Evolutionary conservation across 2,329 filamentous ascomycete species (phyloP), one percentile per base, ranked within the genome.

Genomic region (Nakataea oryzae): DNA sequence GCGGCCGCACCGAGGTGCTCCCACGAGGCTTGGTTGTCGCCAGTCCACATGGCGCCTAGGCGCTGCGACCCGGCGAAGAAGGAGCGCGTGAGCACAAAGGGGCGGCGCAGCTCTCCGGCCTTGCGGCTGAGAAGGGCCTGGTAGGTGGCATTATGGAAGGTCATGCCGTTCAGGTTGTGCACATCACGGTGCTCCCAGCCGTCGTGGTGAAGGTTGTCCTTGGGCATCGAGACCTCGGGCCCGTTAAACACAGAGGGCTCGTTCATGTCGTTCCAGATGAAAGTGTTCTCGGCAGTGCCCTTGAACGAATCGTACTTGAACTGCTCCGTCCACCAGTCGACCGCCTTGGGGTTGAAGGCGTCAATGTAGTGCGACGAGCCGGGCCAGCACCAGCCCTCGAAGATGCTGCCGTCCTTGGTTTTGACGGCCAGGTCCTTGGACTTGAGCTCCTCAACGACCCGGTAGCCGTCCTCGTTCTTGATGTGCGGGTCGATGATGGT

Each of bases 231-330:
- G 3, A 92, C 96, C 75, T 99, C 95, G 0, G 95, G 95, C 0
- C 95, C 95, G 73, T 97, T 97, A 80, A 99, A 99, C 1, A 99
- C 95, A 0, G 95, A 97, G 0, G 95, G 95, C 77, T 99, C 95
- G 72, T 97, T 97, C 95, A 99, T 99, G 74, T 99, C 95, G 74
- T 99, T 99, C 95, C 95, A 99, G 69, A 99, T 86, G 75, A 91
- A 97, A 0, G 91, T 88, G 74, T 97, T 99, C 66, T 87, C 81
- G 68, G 88, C 82, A 1, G 91, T 91, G 58, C 92, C 93, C 74
- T 91, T 90, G 81, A 97, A 99, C 54, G 78, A 83, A 71, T 91
- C 86, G 67, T 96, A 97, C 69, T 89, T 88, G 82, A 96, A 97
- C 13, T 97, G 82, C 3, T 81, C 77, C 67, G 86, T 89, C 93